Percentiles rank a stretch among this genome's conserved stretches.
Conservation (phyloP, 2,329 filamentous ascomycete species). For the Neofusicoccum umdonicola region DNA sequence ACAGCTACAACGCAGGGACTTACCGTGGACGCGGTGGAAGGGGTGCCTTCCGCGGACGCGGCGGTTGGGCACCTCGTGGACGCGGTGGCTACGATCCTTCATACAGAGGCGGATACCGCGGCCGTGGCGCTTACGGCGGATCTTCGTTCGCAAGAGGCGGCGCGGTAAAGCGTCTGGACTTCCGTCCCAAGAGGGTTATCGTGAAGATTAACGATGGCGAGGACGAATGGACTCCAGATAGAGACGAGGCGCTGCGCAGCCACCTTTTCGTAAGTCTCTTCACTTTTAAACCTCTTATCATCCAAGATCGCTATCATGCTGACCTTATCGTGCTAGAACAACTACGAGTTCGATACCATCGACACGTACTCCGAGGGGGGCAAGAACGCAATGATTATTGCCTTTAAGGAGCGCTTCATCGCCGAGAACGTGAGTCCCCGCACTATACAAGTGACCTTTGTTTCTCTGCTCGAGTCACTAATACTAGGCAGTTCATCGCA, state of each 20-base stretch:
- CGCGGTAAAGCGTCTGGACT: constrained; percentile 66
- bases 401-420: constrained; percentile 52
- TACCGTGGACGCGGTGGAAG: constrained; percentile 28
- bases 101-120: constrained; percentile 29
- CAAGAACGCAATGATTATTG: constrained; percentile 38
- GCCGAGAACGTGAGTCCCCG: constrained; percentile 57
- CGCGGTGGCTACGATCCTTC: constrained; percentile 28
- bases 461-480: neutral
- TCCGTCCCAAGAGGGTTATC: constrained; percentile 67
- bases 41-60: constrained; percentile 37
- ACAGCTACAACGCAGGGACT: constrained; percentile 23
- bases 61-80: constrained; percentile 33
- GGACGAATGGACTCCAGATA: constrained; percentile 58
- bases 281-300: neutral
- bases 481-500: constrained; percentile 46
- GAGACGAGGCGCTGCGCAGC: constrained; percentile 68
- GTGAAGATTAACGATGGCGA: constrained; percentile 53
- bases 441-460: neutral
- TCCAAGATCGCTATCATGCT: neutral
- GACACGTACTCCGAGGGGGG: constrained; percentile 38
- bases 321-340: constrained; percentile 25
- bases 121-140: constrained; percentile 43
- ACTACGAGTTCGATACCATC: constrained; percentile 39
- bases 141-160: constrained; percentile 40
- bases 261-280: constrained; percentile 55